Conservation (phyloP, 2,329 filamentous ascomycete species). For the Setomelanomma holmii region DNA sequence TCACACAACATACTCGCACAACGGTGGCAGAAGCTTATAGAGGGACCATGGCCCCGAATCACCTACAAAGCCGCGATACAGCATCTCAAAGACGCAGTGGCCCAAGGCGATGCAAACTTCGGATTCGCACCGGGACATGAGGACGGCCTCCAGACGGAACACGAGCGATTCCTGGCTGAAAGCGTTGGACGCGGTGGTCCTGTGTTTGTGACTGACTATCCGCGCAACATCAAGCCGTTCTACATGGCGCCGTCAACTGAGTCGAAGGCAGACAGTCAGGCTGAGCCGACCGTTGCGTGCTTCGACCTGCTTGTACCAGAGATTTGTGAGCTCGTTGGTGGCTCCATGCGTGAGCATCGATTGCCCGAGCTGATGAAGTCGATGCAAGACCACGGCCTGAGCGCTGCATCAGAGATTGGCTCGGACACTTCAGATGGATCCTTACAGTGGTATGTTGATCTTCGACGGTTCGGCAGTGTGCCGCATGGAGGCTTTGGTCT, state of each 20-base stretch:
- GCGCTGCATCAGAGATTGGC: constrained; percentile 38
- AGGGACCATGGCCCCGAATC: constrained; percentile 83
- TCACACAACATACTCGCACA: constrained; percentile 62
- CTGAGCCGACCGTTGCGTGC: constrained; percentile 73
- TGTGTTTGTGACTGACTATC: constrained; percentile 93
- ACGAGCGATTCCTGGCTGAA: constrained; percentile 86
- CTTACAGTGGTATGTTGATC: constrained; percentile 86
- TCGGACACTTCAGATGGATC: constrained; percentile 32
- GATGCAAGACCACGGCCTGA: constrained; percentile 74
- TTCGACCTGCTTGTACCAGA: constrained; percentile 90
- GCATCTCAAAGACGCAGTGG: constrained; percentile 66
- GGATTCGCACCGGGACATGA: constrained; percentile 74
- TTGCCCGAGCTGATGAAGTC: constrained; percentile 70
- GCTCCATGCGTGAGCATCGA: constrained; percentile 87
- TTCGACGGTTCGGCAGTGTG: constrained; percentile 88
- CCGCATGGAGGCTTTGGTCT: constrained; percentile 91
- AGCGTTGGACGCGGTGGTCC: constrained; percentile 69
- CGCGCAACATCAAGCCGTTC: constrained; percentile 88
- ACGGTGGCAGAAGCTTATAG: constrained; percentile 74
- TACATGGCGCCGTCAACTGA: constrained; percentile 71
- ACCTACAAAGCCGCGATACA: constrained; percentile 82
- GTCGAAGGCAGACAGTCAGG: constrained; percentile 13
- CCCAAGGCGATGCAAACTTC: constrained; percentile 63
- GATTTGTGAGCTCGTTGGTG: constrained; percentile 84
- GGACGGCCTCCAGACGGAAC: constrained; percentile 82